These are phyloP conservation scores for Aureobasidium leucospermi DNA, from an alignment of 2,329 filamentous ascomycete genomes.

Conservation along the genomic window DNA sequence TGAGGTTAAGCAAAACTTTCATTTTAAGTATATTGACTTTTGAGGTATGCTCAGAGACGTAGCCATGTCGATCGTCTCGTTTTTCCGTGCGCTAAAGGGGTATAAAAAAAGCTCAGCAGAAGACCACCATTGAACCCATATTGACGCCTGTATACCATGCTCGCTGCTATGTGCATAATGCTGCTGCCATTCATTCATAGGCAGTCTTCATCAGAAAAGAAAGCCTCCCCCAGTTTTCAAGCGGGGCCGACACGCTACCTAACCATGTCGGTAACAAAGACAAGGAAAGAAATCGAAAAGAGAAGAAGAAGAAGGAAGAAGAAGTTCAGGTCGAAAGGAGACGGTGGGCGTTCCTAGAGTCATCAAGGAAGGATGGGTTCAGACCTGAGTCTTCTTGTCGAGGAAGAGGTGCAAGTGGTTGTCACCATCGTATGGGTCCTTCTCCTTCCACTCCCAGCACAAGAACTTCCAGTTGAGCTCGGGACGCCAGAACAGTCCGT, in stretches of 20 bases:
- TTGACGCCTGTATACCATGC: slow-evolving; percentile 8
- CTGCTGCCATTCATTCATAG: slow-evolving; percentile 10
- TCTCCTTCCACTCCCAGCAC: slow-evolving; percentile 54
- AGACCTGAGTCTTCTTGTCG: slow-evolving; percentile 13
- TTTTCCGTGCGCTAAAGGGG: slow-evolving; percentile 3
- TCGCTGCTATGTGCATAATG: slow-evolving; percentile 7
- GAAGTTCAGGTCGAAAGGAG: background rate
- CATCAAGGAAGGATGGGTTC: background rate
- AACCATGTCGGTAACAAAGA: slow-evolving; percentile 14
- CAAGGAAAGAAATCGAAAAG: slow-evolving; percentile 4
- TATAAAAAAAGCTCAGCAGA: slow-evolving; percentile 8
- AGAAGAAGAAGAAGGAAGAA: background rate
- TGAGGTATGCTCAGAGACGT: background rate
- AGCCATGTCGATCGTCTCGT: slow-evolving; percentile 1
- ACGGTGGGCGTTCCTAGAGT: background rate
- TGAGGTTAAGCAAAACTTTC: background rate
- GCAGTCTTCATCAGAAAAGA: slow-evolving; percentile 4
- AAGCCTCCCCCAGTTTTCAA: slow-evolving; percentile 1
- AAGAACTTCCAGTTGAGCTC: slow-evolving; percentile 83
- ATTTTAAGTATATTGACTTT: background rate
- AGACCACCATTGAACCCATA: background rate
- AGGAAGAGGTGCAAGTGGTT: slow-evolving; percentile 12
- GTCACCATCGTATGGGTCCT: slow-evolving; percentile 13
- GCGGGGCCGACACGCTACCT: slow-evolving; percentile 12
- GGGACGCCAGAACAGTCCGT: slow-evolving; percentile 58